Conservation (phyloP, 2,329 filamentous ascomycete genomes). For the Sporothrix phasma region DNA sequence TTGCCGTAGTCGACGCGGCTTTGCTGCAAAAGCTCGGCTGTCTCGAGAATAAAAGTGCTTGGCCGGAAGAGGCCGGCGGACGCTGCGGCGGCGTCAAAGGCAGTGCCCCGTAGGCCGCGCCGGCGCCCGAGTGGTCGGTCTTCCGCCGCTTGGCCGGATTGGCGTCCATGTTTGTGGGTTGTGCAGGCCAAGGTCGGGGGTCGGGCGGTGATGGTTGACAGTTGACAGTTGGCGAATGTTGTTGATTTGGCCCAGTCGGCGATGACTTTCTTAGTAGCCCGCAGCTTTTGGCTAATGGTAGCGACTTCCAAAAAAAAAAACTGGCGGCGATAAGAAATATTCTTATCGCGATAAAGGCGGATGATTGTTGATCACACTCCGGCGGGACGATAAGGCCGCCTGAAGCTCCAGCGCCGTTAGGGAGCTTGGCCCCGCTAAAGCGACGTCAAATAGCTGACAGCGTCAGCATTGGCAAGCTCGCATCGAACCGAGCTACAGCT, state of each 20-base stretch:
- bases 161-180: conserved; percentile 23
- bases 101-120: conserved; percentile 5
- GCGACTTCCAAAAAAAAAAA: neutral
- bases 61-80: conserved; percentile 28
- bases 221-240: neutral
- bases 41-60: conserved; percentile 49
- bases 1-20: conserved; percentile 43
- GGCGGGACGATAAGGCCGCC: conserved; percentile 11
- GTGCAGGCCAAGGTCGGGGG: neutral
- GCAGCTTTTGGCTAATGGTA: neutral
- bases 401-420: conserved; percentile 2
- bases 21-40: conserved; percentile 49
- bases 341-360: conserved; percentile 7
- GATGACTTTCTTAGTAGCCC: conserved; percentile 11
- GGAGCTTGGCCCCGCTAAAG: neutral
- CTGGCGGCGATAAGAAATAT: neutral
- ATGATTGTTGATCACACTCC: conserved; percentile 16
- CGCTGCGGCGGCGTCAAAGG: conserved; percentile 23
- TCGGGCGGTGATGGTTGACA: neutral
- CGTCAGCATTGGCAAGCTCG: neutral
- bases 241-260: neutral
- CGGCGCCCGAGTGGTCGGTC: conserved; percentile 23
- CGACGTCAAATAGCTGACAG: neutral
- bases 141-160: conserved; percentile 28
- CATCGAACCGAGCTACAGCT: neutral